These are phyloP conservation scores for Xylariaceae sp. DNA, from an alignment of 2,329 filamentous ascomycete species.

Conservation along the genomic window DNA sequence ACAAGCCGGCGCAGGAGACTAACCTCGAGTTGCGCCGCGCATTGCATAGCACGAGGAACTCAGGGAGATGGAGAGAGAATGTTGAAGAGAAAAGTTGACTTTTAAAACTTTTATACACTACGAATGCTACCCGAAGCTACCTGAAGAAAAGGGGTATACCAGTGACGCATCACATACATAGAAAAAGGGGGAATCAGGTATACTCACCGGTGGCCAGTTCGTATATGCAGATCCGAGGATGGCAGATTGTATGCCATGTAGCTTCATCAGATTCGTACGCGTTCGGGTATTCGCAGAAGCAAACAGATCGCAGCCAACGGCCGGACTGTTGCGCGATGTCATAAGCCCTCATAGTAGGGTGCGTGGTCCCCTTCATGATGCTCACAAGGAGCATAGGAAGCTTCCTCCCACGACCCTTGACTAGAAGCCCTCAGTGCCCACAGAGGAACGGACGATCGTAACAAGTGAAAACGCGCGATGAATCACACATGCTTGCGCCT, in stretches of 20 bases:
- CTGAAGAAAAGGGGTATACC: constrained; percentile 5
- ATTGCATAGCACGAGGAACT: constrained; percentile 1
- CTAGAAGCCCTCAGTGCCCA: constrained; percentile 34
- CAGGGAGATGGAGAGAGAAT: background rate
- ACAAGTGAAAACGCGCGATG: constrained; percentile 18
- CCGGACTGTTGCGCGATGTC: constrained; percentile 33
- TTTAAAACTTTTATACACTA: constrained; percentile 5
- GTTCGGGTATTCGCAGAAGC: constrained; percentile 4
- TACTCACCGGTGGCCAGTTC: constrained; percentile 26
- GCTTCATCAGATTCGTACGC: constrained; percentile 7
- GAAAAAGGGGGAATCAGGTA: constrained; percentile 21
- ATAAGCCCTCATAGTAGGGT: constrained; percentile 33
- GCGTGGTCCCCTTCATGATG: constrained; percentile 31
- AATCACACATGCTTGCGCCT: constrained; percentile 22
- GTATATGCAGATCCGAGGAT: constrained; percentile 7
- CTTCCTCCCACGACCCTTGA: constrained; percentile 32
- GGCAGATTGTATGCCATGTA: constrained; percentile 4
- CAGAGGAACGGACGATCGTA: constrained; percentile 32
- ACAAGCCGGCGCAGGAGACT: background rate
- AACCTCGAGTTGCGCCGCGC: background rate
- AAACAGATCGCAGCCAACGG: constrained; percentile 11
- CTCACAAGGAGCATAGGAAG: constrained; percentile 26
- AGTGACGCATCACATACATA: constrained; percentile 7
- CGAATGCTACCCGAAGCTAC: constrained; percentile 12
- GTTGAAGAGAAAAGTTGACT: background rate